Percentiles rank a stretch among this genome's conserved stretches.
phyloP scores from a whole-genome alignment of 2,329 filamentous ascomycete species.

The Colletotrichum tanaceti region DNA sequence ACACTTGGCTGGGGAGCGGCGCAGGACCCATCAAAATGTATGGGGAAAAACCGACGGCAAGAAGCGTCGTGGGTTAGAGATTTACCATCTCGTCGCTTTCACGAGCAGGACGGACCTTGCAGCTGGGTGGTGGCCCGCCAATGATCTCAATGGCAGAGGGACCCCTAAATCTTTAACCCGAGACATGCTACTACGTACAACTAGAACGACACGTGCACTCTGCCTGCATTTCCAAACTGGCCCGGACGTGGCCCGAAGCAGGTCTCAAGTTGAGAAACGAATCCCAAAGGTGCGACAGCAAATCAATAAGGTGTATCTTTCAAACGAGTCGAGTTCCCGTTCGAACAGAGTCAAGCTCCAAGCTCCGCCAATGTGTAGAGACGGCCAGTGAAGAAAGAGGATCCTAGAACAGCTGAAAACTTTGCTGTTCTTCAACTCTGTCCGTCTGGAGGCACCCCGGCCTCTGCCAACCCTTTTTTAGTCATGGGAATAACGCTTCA shows the following conservation, averaged over 20 bases:
- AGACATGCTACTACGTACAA: constrained; percentile 31
- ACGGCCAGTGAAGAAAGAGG: background rate
- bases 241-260: background rate
- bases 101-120: constrained; percentile 18
- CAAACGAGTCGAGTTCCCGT: background rate
- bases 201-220: constrained; percentile 20
- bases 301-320: background rate
- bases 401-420: constrained; percentile 4
- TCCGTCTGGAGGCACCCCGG: constrained; percentile 11
- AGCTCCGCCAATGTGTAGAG: background rate
- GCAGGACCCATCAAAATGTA: constrained; percentile 3
- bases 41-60: background rate
- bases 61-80: constrained; percentile 1
- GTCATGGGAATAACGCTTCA: constrained; percentile 24
- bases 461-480: background rate
- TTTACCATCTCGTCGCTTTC: constrained; percentile 22
- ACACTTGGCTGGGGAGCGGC: background rate
- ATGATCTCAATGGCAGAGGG: constrained; percentile 22
- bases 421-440: constrained; percentile 4
- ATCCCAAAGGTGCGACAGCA: constrained; percentile 9
- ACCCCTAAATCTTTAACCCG: constrained; percentile 14
- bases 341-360: background rate
- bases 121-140: background rate
- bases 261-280: constrained; percentile 24
- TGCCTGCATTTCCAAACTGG: background rate